Evolutionary conservation across 192 early-diverging fungal species (phyloP), one percentile per base, ranked within the genome.

Genomic region (Gryganskiella cystojenkinii): DNA sequence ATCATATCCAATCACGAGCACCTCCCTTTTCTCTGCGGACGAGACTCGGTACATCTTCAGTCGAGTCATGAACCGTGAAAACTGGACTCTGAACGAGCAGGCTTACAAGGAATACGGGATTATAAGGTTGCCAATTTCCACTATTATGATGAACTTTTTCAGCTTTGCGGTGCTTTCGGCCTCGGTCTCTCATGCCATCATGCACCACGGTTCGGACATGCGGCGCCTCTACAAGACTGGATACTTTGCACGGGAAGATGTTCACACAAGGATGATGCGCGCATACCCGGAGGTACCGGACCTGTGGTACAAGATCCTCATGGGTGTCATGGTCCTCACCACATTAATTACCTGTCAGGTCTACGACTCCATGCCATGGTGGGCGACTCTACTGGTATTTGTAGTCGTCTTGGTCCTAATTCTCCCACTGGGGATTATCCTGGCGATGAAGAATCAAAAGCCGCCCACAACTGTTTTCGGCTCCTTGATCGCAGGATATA

Each of bases 361-460:
- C 15, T 86, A 83, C 49, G 84, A 82, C 27, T 71, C 79, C 9
- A 84, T 96, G 53, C 91, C 92, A 14, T 92, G 89, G 90, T 94
- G 91, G 88, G 93, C 85, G 74, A 61, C 89, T 15, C 54, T 92
- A 11, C 67, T 92, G 24, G 80, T 87, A 9, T 70, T 89, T 13
- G 65, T 66, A 3, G 73, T 92, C 30, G 75, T 88, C 19, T 37
- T 86, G 31, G 63, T 95, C 25, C 92, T 90, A 49, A 80, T 89
- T 15, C 73, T 95, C n/a, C 93, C 93, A 0, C 86, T 96, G 30
- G 95, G 94, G 60, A 90, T 95, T 20, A 88, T 96, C 61, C 79
- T 81, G 51, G 91, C 90, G 3, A 84, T 95, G 24, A 89, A 92
- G 24, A 95, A 95, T 66, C 82, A 85, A 56, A 49, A 24, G 22